Evolutionary conservation across 768 basidiomycete genomes (phyloP).

Genomic region (Kwoniella dejecticola): DNA sequence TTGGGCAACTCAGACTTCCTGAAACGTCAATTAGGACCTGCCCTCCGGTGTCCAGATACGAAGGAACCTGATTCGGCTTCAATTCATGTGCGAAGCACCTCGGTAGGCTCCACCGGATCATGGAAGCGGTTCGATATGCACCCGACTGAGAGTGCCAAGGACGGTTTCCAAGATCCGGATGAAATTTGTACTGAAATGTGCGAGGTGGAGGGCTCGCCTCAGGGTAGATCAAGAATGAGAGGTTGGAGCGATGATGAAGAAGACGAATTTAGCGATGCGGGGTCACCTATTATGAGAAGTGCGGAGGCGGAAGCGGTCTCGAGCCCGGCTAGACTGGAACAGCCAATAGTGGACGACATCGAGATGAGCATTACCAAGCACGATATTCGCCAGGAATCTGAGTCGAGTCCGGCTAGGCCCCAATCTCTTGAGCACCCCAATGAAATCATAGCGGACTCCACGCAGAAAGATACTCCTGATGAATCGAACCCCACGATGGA

Average conservation of each 20-base stretch:
- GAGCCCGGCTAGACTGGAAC: not conserved
- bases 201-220: not conserved
- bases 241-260: slow-evolving; percentile 6
- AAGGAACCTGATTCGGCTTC: not conserved
- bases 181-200: not conserved
- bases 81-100: not conserved
- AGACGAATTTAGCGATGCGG: not conserved
- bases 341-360: no score
- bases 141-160: not conserved
- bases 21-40: slow-evolving; percentile 17
- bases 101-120: not conserved
- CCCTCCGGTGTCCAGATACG: not conserved
- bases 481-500: no score
- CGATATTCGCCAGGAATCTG: no score
- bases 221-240: not conserved
- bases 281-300: not conserved
- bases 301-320: not conserved
- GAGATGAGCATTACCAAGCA: not conserved
- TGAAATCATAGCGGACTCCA: no score
- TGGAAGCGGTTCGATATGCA: not conserved
- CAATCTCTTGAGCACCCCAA: no score
- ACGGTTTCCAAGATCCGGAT: not conserved
- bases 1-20: slow-evolving; percentile 21
- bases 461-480: no score
- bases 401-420: no score